Evolutionary conservation across 257 asterid species (phyloP).

Genomic region (Solanum bulbocastanum): DNA sequence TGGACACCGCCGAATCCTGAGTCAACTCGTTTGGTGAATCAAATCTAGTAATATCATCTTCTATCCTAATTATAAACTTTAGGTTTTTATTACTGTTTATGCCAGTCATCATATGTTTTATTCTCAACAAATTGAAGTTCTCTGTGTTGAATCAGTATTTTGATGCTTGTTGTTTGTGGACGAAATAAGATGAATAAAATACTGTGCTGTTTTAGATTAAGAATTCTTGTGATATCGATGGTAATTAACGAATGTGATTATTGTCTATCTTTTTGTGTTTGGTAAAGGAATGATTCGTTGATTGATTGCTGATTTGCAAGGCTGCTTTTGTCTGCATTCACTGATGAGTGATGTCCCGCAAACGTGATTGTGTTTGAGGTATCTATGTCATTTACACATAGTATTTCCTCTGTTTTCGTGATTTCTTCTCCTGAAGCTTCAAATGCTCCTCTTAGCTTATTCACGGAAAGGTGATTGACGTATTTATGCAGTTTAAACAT

Average conservation of each 20-base stretch:
- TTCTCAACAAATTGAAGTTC: background rate
- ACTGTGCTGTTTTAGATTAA: background rate
- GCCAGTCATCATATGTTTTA: background rate
- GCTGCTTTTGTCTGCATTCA: conserved; percentile 17
- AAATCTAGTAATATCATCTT: background rate
- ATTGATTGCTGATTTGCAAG: conserved; percentile 21
- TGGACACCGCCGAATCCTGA: conserved; percentile 8
- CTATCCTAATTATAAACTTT: background rate
- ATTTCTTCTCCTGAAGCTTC: background rate
- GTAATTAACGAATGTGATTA: conserved; percentile 6
- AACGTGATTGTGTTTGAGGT: background rate
- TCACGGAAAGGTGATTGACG: background rate
- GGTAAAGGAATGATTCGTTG: conserved; percentile 8
- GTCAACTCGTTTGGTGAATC: background rate
- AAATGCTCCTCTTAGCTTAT: background rate
- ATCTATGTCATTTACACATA: background rate
- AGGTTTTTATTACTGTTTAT: background rate
- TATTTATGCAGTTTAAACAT: background rate
- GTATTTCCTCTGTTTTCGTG: background rate
- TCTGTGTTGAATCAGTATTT: background rate
- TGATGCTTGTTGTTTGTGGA: background rate
- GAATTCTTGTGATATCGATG: background rate
- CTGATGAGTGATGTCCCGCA: conserved; percentile 11
- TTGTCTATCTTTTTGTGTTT: background rate
- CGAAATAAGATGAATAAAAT: background rate